Conservation (phyloP, 2,329 filamentous ascomycete species). For the Bipolaris zeicola region DNA sequence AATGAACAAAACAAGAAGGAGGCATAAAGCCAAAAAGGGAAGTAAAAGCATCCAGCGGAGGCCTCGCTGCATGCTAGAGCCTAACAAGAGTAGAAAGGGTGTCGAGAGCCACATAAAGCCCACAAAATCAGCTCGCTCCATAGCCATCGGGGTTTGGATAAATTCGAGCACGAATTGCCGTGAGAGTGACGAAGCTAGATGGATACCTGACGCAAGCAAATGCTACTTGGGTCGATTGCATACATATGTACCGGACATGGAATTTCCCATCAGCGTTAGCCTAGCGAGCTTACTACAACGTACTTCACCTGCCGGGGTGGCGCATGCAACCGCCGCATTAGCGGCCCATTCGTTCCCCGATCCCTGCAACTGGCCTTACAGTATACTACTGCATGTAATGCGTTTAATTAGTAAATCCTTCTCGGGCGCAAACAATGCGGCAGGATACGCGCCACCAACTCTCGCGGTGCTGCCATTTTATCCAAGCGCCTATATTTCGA, state of each 20-base stretch:
- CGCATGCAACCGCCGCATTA: background rate
- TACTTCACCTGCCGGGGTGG: background rate
- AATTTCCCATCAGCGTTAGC: background rate
- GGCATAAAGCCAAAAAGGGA: background rate
- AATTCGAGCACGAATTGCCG: background rate
- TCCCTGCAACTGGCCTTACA: background rate
- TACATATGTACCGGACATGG: background rate
- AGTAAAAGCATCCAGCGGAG: background rate
- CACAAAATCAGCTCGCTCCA: background rate
- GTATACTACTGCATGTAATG: background rate
- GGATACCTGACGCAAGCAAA: background rate
- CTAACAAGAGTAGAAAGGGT: background rate
- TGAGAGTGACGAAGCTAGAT: background rate
- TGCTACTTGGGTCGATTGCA: background rate
- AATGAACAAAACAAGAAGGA: background rate
- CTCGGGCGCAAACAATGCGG: background rate
- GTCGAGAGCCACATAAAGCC: background rate
- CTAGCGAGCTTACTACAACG: background rate
- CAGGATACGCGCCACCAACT: background rate
- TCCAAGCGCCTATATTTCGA: background rate
- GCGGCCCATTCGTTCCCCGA: background rate
- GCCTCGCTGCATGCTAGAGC: background rate
- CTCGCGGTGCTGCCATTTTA: background rate
- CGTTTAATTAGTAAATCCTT: background rate
- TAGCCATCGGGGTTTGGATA: background rate